A percentile compares a stretch with the other conserved stretches of the same genome.
These are phyloP conservation scores for Aschersonia sp. DNA, from an alignment of 2,329 filamentous ascomycete genomes.

Conservation along the genomic window DNA sequence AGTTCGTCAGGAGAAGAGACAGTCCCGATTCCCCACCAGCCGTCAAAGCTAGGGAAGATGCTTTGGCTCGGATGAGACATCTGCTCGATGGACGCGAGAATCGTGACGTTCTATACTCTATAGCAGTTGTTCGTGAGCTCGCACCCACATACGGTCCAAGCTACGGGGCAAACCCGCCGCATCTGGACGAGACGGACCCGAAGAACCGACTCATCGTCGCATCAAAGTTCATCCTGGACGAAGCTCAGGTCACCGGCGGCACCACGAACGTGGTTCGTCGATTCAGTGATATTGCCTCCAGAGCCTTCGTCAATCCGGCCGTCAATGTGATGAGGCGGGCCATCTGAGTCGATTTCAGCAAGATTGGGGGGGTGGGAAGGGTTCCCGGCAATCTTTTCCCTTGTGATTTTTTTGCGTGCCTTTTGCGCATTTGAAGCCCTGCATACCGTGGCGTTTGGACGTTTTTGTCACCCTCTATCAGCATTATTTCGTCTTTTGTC, in stretches of 20 bases:
- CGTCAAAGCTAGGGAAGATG: slow-evolving; percentile 45
- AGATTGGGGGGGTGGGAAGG: too few species aligned
- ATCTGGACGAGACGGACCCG: slow-evolving; percentile 51
- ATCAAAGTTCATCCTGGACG: slow-evolving; percentile 53
- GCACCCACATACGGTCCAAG: slow-evolving; percentile 49
- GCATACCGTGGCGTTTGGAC: too few species aligned
- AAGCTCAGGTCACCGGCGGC: slow-evolving; percentile 48
- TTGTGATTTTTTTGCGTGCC: neutral
- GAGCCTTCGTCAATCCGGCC: slow-evolving; percentile 41
- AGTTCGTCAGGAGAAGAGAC: slow-evolving; percentile 46
- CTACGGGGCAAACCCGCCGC: slow-evolving; percentile 40
- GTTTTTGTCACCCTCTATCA: too few species aligned
- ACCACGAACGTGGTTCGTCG: slow-evolving; percentile 59
- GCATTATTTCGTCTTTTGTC: too few species aligned
- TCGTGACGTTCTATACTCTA: slow-evolving; percentile 79
- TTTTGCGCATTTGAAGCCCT: neutral
- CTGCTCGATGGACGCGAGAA: slow-evolving; percentile 72
- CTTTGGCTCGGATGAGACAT: slow-evolving; percentile 49
- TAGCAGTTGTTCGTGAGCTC: slow-evolving; percentile 65
- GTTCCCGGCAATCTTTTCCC: neutral
- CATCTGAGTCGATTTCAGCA: slow-evolving; percentile 2
- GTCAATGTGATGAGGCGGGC: slow-evolving; percentile 25
- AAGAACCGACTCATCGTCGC: slow-evolving; percentile 54
- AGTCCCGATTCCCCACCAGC: slow-evolving; percentile 29
- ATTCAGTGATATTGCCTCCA: slow-evolving; percentile 51